These are phyloP conservation scores for Musa troglodytarum DNA, from an alignment of 176 grass and related monocot genomes.

Conservation along the genomic window DNA sequence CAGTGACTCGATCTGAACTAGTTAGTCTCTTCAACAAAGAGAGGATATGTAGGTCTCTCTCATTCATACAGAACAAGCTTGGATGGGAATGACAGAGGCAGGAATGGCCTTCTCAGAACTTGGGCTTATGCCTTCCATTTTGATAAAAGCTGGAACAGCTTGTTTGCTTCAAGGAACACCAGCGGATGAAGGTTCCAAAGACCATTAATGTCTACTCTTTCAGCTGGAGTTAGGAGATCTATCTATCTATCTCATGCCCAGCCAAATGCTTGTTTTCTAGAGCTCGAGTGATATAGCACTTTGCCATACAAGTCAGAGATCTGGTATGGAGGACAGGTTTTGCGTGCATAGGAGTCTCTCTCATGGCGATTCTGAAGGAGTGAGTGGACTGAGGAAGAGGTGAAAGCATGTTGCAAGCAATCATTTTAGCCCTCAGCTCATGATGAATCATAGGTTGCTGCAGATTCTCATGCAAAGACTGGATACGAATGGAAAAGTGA, in stretches of 20 bases:
- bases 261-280: too few species aligned
- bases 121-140: background rate
- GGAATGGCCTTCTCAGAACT: too few species aligned
- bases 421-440: background rate
- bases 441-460: background rate
- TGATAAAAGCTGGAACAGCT: background rate
- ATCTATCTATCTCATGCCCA: too few species aligned
- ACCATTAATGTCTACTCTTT: background rate
- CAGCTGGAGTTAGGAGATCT: background rate
- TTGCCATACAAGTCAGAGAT: too few species aligned
- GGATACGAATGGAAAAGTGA: background rate
- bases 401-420: background rate
- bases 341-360: background rate
- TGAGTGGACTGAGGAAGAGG: background rate
- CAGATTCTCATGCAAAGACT: background rate
- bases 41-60: background rate
- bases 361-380: background rate
- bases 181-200: background rate
- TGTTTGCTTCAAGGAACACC: background rate
- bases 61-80: too few species aligned
- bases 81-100: too few species aligned
- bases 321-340: background rate
- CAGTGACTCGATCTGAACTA: slow-evolving; percentile 27
- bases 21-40: background rate
- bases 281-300: too few species aligned